Percentiles rank a stretch among this genome's conserved stretches.
Evolutionary conservation across 2,329 filamentous ascomycete species (phyloP).

Genomic region (Xylariomycetidae sp.): DNA sequence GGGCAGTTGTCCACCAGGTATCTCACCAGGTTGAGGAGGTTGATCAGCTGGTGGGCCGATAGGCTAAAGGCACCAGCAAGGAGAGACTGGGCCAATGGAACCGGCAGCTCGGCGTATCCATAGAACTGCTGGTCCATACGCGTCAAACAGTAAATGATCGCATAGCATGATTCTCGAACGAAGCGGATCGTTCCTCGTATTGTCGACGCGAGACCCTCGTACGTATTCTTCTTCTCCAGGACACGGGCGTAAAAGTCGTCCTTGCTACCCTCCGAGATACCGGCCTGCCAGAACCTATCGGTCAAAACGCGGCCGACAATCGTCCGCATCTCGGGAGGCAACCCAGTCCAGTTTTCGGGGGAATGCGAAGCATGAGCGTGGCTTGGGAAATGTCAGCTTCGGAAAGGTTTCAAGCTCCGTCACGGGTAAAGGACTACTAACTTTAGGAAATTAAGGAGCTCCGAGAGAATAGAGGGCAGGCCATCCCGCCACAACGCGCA

Average conservation of each 20-base stretch:
- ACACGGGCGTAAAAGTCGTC: constrained; percentile 96
- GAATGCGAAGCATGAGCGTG: constrained; percentile 92
- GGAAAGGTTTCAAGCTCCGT: constrained; percentile 7
- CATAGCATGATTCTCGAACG: constrained; percentile 88
- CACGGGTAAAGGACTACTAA: constrained; percentile 28
- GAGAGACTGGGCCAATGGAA: constrained; percentile 74
- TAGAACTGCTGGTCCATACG: constrained; percentile 85
- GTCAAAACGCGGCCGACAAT: constrained; percentile 80
- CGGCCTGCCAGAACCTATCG: constrained; percentile 96
- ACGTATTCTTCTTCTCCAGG: constrained; percentile 77
- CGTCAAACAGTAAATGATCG: constrained; percentile 90
- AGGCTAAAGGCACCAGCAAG: constrained; percentile 77
- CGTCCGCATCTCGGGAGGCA: constrained; percentile 68
- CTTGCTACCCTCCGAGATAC: constrained; percentile 90
- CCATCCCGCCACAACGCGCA: constrained; percentile 78
- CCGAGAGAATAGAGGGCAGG: constrained; percentile 77
- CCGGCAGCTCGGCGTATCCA: constrained; percentile 76
- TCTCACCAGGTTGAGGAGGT: constrained; percentile 82
- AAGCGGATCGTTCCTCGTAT: constrained; percentile 84
- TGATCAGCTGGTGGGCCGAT: constrained; percentile 88
- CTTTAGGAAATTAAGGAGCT: constrained; percentile 76
- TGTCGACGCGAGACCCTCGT: constrained; percentile 90
- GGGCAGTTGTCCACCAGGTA: constrained; percentile 92
- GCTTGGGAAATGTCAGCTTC: constrained; percentile 33
- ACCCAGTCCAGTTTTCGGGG: constrained; percentile 70